phyloP scores from a whole-genome alignment of 2,329 filamentous ascomycete species.

The Trichoderma sp. region DNA sequence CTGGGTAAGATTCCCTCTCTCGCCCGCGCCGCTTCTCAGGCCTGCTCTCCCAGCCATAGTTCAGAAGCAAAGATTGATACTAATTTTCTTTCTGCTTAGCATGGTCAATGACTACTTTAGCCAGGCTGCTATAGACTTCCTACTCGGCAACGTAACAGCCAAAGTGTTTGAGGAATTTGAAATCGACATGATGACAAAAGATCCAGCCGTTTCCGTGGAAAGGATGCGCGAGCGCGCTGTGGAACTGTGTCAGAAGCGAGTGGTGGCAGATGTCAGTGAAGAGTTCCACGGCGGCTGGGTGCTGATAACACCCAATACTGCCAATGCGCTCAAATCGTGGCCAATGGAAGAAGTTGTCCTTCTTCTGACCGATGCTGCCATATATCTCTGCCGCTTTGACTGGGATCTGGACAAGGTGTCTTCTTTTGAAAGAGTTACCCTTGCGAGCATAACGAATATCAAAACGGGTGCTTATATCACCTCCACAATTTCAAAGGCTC shows the following conservation, averaged over 20 bases:
- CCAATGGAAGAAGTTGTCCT: conserved; percentile 89
- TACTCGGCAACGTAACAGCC: conserved; percentile 84
- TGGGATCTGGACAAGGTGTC: conserved; percentile 95
- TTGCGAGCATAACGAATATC: conserved; percentile 73
- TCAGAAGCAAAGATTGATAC: not conserved
- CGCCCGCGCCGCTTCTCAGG: not conserved
- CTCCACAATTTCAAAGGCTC: conserved; percentile 76
- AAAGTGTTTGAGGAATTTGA: conserved; percentile 94
- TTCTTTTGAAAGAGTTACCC: conserved; percentile 83
- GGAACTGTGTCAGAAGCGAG: conserved; percentile 83
- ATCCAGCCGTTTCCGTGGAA: conserved; percentile 84
- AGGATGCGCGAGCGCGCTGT: conserved; percentile 88
- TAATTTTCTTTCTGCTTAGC: conserved; percentile 54
- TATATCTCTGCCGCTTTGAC: conserved; percentile 91
- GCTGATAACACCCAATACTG: conserved; percentile 72
- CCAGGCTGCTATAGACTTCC: conserved; percentile 91
- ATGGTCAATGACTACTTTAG: conserved; percentile 98
- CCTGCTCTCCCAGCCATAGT: not conserved
- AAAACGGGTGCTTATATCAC: conserved; percentile 88
- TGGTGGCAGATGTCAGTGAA: conserved; percentile 80
- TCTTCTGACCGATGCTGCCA: conserved; percentile 78
- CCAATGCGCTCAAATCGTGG: conserved; percentile 69
- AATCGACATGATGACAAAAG: conserved; percentile 86
- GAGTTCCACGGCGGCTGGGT: conserved; percentile 91
- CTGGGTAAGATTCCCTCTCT: conserved; percentile 54